phyloP scores from a whole-genome alignment of 148 eudicot genomes.

The Fagopyrum homotropicum region DNA sequence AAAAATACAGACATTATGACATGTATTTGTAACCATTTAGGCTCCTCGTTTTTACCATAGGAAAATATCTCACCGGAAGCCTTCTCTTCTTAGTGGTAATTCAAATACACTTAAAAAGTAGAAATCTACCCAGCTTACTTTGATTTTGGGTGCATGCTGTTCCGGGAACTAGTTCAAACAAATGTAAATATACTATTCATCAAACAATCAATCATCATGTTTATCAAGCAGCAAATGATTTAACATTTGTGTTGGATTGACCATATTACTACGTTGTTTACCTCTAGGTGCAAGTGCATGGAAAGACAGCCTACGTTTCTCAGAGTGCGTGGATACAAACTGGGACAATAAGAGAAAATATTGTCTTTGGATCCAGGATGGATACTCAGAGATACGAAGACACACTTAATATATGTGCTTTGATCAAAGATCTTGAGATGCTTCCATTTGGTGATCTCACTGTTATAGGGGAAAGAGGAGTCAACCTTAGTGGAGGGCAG shows the following conservation, averaged over 20 bases:
- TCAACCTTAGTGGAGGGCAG: constrained; percentile 25
- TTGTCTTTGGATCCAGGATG: constrained; percentile 19
- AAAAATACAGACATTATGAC: no score
- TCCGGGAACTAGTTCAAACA: no score
- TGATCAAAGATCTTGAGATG: constrained; percentile 21
- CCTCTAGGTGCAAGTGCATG: constrained; percentile 16
- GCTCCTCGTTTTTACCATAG: no score
- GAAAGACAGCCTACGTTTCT: constrained; percentile 19
- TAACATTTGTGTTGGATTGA: not conserved
- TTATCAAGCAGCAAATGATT: not conserved
- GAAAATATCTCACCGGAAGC: no score
- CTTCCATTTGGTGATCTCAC: constrained; percentile 21
- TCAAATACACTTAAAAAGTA: no score
- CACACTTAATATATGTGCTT: not conserved
- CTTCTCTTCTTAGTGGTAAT: no score
- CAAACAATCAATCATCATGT: no score
- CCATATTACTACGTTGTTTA: not conserved
- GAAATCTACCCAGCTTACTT: no score
- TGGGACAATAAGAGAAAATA: constrained; percentile 20
- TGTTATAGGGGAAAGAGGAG: constrained; percentile 25
- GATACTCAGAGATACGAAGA: constrained; percentile 6
- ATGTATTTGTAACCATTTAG: no score
- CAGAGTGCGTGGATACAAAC: constrained; percentile 26
- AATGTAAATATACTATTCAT: no score
- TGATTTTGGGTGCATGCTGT: no score